These are phyloP conservation scores for Fusarium sp. DNA, from an alignment of 2,329 filamentous ascomycete genomes.

Conservation along the genomic window DNA sequence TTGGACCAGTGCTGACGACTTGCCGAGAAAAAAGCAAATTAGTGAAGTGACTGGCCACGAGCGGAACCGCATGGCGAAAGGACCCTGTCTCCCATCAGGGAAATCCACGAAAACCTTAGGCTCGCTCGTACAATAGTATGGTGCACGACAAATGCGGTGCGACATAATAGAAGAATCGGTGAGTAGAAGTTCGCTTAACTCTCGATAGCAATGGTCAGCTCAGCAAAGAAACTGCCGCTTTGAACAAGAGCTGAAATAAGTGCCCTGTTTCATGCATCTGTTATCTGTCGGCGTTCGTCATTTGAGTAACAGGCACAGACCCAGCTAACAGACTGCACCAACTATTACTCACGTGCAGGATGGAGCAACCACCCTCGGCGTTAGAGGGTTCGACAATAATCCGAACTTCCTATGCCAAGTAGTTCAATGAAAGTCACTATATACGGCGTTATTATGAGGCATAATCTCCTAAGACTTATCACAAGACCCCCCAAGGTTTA, in stretches of 20 bases:
- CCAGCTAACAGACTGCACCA: constrained; percentile 30
- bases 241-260: background rate
- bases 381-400: too few species aligned
- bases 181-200: constrained; percentile 30
- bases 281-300: constrained; percentile 3
- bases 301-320: constrained; percentile 27
- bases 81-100: constrained; percentile 2
- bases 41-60: constrained; percentile 10
- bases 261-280: constrained; percentile 13
- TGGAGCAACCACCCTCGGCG: background rate
- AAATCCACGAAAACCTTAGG: constrained; percentile 10
- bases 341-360: constrained; percentile 30
- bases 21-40: constrained; percentile 7
- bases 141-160: constrained; percentile 21
- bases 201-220: constrained; percentile 14
- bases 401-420: too few species aligned
- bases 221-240: background rate
- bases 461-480: too few species aligned
- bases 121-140: constrained; percentile 15
- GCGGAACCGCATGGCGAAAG: constrained; percentile 33
- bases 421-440: too few species aligned
- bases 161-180: constrained; percentile 12
- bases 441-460: too few species aligned
- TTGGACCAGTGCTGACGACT: constrained; percentile 27
- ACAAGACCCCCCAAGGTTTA: too few species aligned